Evolutionary conservation across 805 yeast genomes (phyloP), one percentile per base, ranked within the genome.

Genomic region (Wickerhamomyces chambardii): DNA sequence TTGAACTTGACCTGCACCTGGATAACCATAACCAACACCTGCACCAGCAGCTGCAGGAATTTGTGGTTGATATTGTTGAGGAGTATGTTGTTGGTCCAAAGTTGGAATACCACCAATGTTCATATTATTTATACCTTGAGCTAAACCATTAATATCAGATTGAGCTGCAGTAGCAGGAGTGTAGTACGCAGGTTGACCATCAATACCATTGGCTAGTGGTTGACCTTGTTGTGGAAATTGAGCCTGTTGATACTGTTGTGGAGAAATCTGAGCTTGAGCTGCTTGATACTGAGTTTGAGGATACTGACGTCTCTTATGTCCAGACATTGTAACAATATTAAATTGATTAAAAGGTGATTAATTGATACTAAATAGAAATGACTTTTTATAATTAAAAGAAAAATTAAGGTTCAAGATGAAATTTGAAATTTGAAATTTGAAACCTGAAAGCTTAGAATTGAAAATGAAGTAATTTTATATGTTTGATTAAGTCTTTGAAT

Each of bases 251-350:
- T 29, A 34, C 35, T 45, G 45, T 27, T 34, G 39, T 32, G 49
- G 48, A 32, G 45, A 40, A 34, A 19, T 37, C 45, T 28, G 50
- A 50, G 45, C 56, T 32, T 47, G 49, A 37, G 56, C 61, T 32
- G 56, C 55, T 46, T 58, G 55, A 35, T 40, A 61, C 55, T 67
- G 75, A 43, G 64, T 68, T 43, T 60, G 56, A 30, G 77, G 73
- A 45, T 71, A 71, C 32, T 59, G 64, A 42, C 77, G 66, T 43
- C 70, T 63, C 48, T 51, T 65, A 30, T 53, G 53, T 40, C 59
- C 65, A 15, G 63, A 57, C 61, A 56, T 55, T 6, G 4, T 24
- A 5, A 12, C 12, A 6, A 5, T 24, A 12, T 24, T 15, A 25
- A 21, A 21, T 21, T 21, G 24, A 10, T 7, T 21, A 10, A 7